Conservation (phyloP, 2,329 filamentous ascomycete genomes). For the Emmonsiellopsis sp. region DNA sequence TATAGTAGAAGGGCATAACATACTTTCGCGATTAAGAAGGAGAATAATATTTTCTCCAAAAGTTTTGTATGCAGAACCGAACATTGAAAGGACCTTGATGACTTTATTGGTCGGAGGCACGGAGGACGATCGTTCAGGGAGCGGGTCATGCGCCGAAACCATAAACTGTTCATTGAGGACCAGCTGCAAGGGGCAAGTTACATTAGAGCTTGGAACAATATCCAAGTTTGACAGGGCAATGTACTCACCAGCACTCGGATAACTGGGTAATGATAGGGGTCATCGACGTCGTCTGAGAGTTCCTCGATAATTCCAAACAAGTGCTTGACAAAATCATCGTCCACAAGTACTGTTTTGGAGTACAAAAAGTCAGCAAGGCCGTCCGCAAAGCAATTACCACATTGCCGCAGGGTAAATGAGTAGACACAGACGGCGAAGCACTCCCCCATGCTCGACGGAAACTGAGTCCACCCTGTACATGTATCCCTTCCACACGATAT, state of each 20-base stretch:
- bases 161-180: constrained; percentile 98
- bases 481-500: background rate
- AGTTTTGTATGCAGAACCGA: constrained; percentile 76
- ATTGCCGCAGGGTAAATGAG: too few species aligned
- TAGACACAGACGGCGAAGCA: background rate
- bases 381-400: background rate
- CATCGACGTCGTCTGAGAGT: constrained; percentile 74
- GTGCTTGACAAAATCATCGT: constrained; percentile 73
- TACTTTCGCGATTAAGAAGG: constrained; percentile 80
- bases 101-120: constrained; percentile 77
- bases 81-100: constrained; percentile 76
- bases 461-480: background rate
- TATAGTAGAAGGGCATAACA: constrained; percentile 2
- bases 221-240: constrained; percentile 22
- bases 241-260: constrained; percentile 75
- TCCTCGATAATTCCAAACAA: constrained; percentile 84
- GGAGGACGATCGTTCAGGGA: constrained; percentile 26
- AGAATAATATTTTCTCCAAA: constrained; percentile 98
- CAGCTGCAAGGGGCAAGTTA: constrained; percentile 45
- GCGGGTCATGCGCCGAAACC: constrained; percentile 57
- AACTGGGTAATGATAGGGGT: constrained; percentile 92
- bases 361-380: background rate
- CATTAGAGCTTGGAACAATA: background rate
- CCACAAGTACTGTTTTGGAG: constrained; percentile 25
- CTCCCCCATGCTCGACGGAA: background rate